Evolutionary conservation across 345 rosid genomes (phyloP), one percentile per base, ranked within the genome.

Genomic region (Salix udensis): DNA sequence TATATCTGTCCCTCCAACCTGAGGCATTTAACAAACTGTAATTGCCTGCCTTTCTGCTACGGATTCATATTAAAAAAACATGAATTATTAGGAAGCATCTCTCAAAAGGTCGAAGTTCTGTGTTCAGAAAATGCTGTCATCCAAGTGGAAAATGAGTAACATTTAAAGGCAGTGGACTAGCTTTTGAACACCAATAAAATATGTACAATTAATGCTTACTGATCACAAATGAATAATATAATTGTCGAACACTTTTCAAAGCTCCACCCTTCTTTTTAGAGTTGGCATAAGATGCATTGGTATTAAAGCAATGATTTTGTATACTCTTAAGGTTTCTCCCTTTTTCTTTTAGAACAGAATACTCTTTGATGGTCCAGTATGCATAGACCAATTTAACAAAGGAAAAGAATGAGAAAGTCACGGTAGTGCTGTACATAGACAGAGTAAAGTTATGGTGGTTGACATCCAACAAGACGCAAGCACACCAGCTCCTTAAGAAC

Each of bases 1-100:
- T 80, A 93, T 74, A 26, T 69, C 81, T 42, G 84, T 85, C 50
- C 89, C 97, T 74, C 98, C 96, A 66, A 91, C 92, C 99, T 93
- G 88, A 64, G 69, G 11, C 80, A 79, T 65, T 71, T 68, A 83
- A 48, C 37, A 80, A 39, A 66, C 44, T 73, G 24, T 61, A 37
- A 58, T 30, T 76, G 24, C 15, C 10, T 13, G 12, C 1, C 13
- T 3, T n/a, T 74, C 70, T 39, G 50, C 67, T 2, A 4, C 12
- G 16, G 42, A 48, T 60, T 55, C 50, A 61, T 73, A 65, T 53
- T 65, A 12, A 12, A 60, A 37, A 75, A 66, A 53, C 30, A 30
- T 6, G 40, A 58, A n/a, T 39, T 72, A 73, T 40, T 19, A 73
- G 73, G 69, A 53, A 16, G 53, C 19, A 52, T 36, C 58, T 48